Conservation (phyloP, 2,329 filamentous ascomycete genomes). For the Xylaria sp. region DNA sequence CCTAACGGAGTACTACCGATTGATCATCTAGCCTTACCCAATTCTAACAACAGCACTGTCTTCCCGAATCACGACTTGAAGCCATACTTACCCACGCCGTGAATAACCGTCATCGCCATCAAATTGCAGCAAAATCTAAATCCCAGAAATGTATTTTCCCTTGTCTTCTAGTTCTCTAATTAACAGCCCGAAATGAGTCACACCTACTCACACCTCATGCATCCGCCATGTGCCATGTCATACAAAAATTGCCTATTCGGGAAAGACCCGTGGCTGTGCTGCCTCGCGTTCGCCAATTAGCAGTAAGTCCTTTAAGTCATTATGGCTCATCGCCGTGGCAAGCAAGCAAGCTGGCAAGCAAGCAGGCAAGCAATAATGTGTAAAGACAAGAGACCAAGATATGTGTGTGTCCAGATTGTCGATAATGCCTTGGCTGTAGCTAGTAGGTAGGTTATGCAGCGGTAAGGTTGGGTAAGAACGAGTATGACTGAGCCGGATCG, state of each 20-base stretch:
- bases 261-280: slow-evolving; percentile 20
- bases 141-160: no score
- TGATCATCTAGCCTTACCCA: no score
- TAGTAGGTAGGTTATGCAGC: no score
- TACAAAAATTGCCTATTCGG: slow-evolving; percentile 14
- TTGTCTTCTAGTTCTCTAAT: background rate
- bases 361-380: background rate
- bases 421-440: background rate
- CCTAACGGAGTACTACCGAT: no score
- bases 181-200: background rate
- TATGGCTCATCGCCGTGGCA: slow-evolving; percentile 7
- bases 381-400: background rate
- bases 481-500: background rate
- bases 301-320: no score
- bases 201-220: slow-evolving; percentile 5
- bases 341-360: background rate
- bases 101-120: no score
- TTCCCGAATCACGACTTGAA: no score
- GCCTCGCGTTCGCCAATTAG: background rate
- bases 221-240: slow-evolving; percentile 3
- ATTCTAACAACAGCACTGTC: no score
- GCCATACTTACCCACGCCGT: no score
- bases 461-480: background rate
- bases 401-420: background rate
- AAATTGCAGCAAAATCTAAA: no score